Evolutionary conservation across 371 early-diverging fungal genomes (phyloP), one percentile per base, ranked within the genome.

Genomic region (Mucor irregularis): DNA sequence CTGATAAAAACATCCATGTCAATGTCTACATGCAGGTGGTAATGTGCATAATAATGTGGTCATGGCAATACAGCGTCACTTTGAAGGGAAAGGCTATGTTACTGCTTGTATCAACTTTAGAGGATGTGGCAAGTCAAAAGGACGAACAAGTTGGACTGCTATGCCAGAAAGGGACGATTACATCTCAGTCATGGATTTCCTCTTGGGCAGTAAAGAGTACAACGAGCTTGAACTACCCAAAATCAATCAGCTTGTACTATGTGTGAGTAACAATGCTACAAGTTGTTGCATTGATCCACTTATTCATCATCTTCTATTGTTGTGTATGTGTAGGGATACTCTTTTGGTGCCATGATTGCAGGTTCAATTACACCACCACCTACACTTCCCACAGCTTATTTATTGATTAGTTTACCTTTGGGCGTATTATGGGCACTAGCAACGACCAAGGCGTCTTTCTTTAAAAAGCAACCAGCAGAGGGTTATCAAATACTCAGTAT

Each of bases 81-180:
- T 74, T 52, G 13, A 47, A 4, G 31, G 52, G 1, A 51, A 59
- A 45, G 69, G 65, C 1, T 74, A 65, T 51, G 47, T 74, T 10
- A 59, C 71, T 2, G 61, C 57, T 13, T 71, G 74, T 14, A 43
- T 84, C 39, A 82, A 84, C 55, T 84, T 84, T 60, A 74, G 84
- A 16, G 84, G 82, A 0, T 74, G 75, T 52, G 84, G 84, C 11
- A 56, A 59, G 11, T 84, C 84, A 3, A 67, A 71, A 55, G 82
- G 82, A 16, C 63, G 59, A 46, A 82, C 84, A 0, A 82, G 82
- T 21, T 84, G 82, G 82, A 77, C 79, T 7, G 84, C 76, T 11
- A 76, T 79, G 51, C 71, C 80, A 4, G 84, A 84, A 50, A 68
- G 78, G 37, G 74, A 73, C 10, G 82, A 84, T 47, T 84, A 84